Percentiles rank a stretch among this genome's conserved stretches.
Conservation (phyloP, 2,329 filamentous ascomycete genomes). For the Paraphaeosphaeria minitans region DNA sequence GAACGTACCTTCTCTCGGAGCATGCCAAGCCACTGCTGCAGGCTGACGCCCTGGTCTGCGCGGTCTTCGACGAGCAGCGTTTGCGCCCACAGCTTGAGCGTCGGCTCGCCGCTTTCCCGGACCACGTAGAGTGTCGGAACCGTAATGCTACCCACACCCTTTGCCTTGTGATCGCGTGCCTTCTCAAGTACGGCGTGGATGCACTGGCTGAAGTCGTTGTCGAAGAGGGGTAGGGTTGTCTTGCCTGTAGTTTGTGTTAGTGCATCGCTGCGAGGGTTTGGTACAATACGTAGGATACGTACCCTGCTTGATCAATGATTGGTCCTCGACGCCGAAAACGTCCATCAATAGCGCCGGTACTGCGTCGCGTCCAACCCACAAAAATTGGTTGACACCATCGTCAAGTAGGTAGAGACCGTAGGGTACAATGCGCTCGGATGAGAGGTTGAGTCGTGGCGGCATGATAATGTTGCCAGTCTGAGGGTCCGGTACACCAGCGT, state of each 20-base stretch:
- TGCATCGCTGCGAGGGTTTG: neutral
- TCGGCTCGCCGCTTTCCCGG: slow-evolving; percentile 93
- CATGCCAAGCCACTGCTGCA: slow-evolving; percentile 89
- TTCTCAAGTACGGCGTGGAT: slow-evolving; percentile 77
- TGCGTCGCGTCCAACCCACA: slow-evolving; percentile 93
- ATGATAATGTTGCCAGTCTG: slow-evolving; percentile 88
- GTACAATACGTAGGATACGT: neutral
- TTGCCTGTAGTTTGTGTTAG: slow-evolving; percentile 60
- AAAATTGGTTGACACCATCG: slow-evolving; percentile 95
- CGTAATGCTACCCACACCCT: slow-evolving; percentile 90
- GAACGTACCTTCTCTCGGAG: slow-evolving; percentile 87
- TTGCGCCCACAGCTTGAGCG: slow-evolving; percentile 94
- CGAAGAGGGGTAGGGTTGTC: slow-evolving; percentile 80
- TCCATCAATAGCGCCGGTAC: slow-evolving; percentile 87
- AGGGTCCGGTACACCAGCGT: slow-evolving; percentile 81
- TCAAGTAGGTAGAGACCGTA: slow-evolving; percentile 97
- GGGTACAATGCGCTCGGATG: slow-evolving; percentile 82
- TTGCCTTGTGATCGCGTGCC: slow-evolving; percentile 83
- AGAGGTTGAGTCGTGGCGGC: slow-evolving; percentile 82
- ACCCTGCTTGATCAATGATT: slow-evolving; percentile 79
- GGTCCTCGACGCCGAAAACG: slow-evolving; percentile 87
- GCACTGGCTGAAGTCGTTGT: slow-evolving; percentile 96
- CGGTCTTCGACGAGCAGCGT: slow-evolving; percentile 93
- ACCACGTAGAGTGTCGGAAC: slow-evolving; percentile 92
- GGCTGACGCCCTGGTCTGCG: slow-evolving; percentile 90